Percentiles rank a stretch among this genome's conserved stretches.
These are phyloP conservation scores for Plantago ovata DNA, from an alignment of 257 asterid genomes.

Conservation along the genomic window DNA sequence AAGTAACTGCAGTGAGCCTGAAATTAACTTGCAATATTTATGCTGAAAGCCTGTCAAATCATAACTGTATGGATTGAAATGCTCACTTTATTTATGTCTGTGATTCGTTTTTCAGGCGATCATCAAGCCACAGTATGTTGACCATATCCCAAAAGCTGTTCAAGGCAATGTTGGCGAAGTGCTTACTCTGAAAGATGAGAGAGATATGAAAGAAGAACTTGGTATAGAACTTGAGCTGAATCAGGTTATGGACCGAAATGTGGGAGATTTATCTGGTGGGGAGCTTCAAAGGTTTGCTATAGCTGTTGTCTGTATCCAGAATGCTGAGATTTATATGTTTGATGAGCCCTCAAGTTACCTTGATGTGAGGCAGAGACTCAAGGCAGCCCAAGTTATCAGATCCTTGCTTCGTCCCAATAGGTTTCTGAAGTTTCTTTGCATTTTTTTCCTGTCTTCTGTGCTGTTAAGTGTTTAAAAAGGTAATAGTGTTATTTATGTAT, in stretches of 20 bases:
- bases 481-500: conserved; percentile 2
- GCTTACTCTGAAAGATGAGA: conserved; percentile 90
- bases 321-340: conserved; percentile 97
- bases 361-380: conserved; percentile 96
- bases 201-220: conserved; percentile 64
- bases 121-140: conserved; percentile 96
- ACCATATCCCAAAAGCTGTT: conserved; percentile 96
- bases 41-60: too few relatives aligned
- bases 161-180: conserved; percentile 98
- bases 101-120: conserved; percentile 54
- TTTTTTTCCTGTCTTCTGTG: conserved; percentile 6
- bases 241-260: conserved; percentile 93
- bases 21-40: too few relatives aligned
- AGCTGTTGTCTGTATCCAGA: conserved; percentile 87
- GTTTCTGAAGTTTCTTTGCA: conserved; percentile 29
- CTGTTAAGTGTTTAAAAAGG: conserved; percentile 7
- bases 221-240: conserved; percentile 80
- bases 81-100: neutral
- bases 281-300: conserved; percentile 99
- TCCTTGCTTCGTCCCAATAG: conserved; percentile 93
- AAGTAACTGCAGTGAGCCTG: too few relatives aligned
- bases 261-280: conserved; percentile 96
- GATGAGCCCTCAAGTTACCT: conserved; percentile 99
- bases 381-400: conserved; percentile 95
- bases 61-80: too few relatives aligned